phyloP scores from a whole-genome alignment of 2,329 filamentous ascomycete genomes.

The Colletotrichum salicis region DNA sequence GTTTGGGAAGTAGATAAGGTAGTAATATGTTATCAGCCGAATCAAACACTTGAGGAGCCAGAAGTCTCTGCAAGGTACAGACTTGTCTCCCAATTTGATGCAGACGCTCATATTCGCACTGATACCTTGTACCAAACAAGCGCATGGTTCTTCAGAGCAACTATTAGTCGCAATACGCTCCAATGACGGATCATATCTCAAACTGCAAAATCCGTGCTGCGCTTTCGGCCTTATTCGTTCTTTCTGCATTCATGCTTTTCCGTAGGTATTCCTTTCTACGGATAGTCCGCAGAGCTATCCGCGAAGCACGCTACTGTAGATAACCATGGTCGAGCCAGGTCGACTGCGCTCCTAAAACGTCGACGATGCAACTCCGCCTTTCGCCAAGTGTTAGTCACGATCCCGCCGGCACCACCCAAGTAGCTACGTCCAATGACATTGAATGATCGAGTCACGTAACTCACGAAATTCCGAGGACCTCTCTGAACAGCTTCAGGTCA shows the following conservation, averaged over 20 bases:
- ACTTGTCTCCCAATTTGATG: no score
- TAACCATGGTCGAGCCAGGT: not conserved
- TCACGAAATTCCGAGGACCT: not conserved
- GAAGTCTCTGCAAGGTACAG: no score
- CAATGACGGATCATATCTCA: not conserved
- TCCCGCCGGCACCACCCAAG: not conserved
- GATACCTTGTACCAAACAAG: not conserved
- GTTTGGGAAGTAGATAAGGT: not conserved
- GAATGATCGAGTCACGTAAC: not conserved
- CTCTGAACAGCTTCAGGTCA: not conserved
- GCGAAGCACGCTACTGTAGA: not conserved
- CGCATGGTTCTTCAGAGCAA: no score
- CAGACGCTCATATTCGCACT: not conserved
- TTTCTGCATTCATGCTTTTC: not conserved
- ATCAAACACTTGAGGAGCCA: no score
- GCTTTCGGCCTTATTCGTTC: not conserved
- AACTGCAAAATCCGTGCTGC: not conserved
- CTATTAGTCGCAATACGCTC: not conserved
- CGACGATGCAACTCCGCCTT: not conserved
- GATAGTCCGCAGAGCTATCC: not conserved
- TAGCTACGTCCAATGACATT: not conserved
- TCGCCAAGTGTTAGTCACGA: not conserved
- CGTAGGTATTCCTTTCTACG: not conserved
- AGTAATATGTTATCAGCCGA: no score
- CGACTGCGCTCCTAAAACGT: not conserved